Evolutionary conservation across 805 yeast species (phyloP), one percentile per base, ranked within the genome.

Genomic region (Sugiyamaella qingdaonensis): DNA sequence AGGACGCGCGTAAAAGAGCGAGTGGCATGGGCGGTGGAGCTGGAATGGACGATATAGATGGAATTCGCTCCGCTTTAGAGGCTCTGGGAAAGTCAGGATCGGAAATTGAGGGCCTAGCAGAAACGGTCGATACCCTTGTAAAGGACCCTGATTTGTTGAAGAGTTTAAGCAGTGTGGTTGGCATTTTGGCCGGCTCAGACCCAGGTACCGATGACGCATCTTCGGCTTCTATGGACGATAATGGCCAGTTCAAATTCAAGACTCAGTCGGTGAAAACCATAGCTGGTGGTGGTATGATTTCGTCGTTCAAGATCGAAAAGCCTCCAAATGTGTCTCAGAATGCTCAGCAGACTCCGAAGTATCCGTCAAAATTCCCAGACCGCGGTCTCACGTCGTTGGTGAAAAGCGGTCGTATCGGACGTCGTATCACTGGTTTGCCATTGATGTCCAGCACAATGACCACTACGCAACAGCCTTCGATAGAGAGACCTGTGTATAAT

Each of bases 81-180:
- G 56, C 54, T 5, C 53, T 65, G 44, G 58, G 63, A 21, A 58
- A 54, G 33, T 39, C 52, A n/a, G 56, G 49, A n/a, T 48, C 52
- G 10, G 64, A 60, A 29, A 48, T 51, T 19, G 63, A 56, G 14
- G 59, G 51, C 45, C 51, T 56, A 51, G 54, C 62, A 44, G 57
- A 61, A 49, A 67, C 54, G 58, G 63, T 58, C 52, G 62, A 55
- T 44, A 58, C 58, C 47, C 56, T 57, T 27, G 59, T 53, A 42
- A 61, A 61, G 35, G 67, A 64, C 41, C 65, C 67, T 29, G 56
- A 56, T 16, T 45, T 63, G 44, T 53, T 63, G 24, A 55, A 51
- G 44, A 63, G 61, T 39, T 46, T 63, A 16, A 57, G 57, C 4
- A 48, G 48, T 16, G 50, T 61, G 56, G 53, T 58, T n/a, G 58